Evolutionary conservation across 2,329 filamentous ascomycete genomes (phyloP).

Genomic region (Fusarium lateritium): DNA sequence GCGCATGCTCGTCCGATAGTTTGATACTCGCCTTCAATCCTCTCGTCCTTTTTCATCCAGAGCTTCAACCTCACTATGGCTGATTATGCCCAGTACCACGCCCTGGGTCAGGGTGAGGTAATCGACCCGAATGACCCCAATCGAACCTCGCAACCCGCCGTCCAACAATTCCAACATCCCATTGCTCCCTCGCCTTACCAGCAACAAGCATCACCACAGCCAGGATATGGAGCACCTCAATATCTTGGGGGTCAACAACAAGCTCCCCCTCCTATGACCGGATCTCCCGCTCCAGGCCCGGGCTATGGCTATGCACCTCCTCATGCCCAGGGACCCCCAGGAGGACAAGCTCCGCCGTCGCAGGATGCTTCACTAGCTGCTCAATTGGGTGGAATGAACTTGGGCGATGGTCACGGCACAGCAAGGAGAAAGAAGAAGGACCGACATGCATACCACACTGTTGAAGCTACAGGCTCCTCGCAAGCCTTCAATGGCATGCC

Average conservation of each 20-base stretch:
- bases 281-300: slow-evolving; percentile 46
- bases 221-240: slow-evolving; percentile 58
- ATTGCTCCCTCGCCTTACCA: slow-evolving; percentile 69
- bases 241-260: slow-evolving; percentile 58
- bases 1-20: slow-evolving; percentile 50
- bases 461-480: slow-evolving; percentile 79
- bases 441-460: slow-evolving; percentile 89
- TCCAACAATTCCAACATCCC: slow-evolving; percentile 70
- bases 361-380: slow-evolving; percentile 70
- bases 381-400: slow-evolving; percentile 84
- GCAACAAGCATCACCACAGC: slow-evolving; percentile 53
- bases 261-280: slow-evolving; percentile 45
- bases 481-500: slow-evolving; percentile 80
- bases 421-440: slow-evolving; percentile 90
- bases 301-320: slow-evolving; percentile 51
- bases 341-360: slow-evolving; percentile 51
- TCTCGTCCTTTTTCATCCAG: slow-evolving; percentile 30
- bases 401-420: slow-evolving; percentile 68
- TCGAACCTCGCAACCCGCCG: slow-evolving; percentile 64
- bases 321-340: slow-evolving; percentile 46
- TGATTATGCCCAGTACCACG: slow-evolving; percentile 69
- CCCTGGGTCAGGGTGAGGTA: slow-evolving; percentile 69
- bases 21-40: slow-evolving; percentile 38
- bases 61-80: slow-evolving; percentile 60
- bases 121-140: slow-evolving; percentile 69